Base-by-base conservation (phyloP, 306 rosid species). In the Quercus suber region DNA sequence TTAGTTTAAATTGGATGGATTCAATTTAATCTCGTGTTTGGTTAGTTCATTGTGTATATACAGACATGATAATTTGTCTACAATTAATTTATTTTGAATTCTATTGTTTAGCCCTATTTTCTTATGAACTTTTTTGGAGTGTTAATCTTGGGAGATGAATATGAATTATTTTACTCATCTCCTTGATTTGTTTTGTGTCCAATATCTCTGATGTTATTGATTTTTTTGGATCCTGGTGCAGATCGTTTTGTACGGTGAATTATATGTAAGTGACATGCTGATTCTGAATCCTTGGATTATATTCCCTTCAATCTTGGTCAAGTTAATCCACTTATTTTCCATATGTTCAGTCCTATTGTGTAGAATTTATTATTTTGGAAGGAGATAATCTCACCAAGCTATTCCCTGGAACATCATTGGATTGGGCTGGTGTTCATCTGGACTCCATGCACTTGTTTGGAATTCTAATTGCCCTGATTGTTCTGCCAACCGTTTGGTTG, bases 401-500 rank as follows among this genome's bases (percentile, higher is more conserved):
- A 77, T 93, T 90, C 82, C 93, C 95, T 6, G 89, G 95, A 76
- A 82, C 93, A 77, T 86, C 90, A 45, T 76, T 93, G 78, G 63
- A 84, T 72, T 90, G 61, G 84, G 90, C 88, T 3, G 75, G 82
- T 61, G 45, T 92, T 11, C 81, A 85, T 2, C 76, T 92, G 75
- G 87, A 89, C 73, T 87, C 93, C 55, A 73, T 78, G 73, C 98
- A 93, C 82, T 73, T 90, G 51, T 94, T 94, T 80, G 90, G 81
- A 82, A 68, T 94, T 68, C 77, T 90, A 82, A 84, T 88, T 37
- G 94, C 95, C 27, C 83, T 90, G 71, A 13, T 92, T 81, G 90
- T 94, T 80, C 90, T 94, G 71, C 98, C 98, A 4, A 90, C 89
- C 1, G 94, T 93, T 84, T 92, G 93, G 93, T 79, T 89, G 82